Evolutionary conservation across 306 rosid genomes (phyloP), one percentile per base, ranked within the genome.

Genomic region (Dalbergia cochinchinensis): DNA sequence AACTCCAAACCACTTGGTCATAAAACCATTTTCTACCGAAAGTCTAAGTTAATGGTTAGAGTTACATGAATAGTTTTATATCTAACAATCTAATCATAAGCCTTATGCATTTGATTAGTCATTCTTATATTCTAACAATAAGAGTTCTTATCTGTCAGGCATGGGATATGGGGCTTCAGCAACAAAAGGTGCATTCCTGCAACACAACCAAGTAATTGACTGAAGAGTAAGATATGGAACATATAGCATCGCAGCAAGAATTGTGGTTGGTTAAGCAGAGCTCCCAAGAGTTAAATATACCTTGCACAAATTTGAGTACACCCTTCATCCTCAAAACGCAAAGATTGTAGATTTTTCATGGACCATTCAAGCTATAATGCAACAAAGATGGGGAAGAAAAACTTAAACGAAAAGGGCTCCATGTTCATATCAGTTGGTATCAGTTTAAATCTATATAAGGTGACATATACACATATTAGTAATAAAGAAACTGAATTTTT

Each of bases 141-240:
- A 34, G 65, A 51, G 83, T 78, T 69, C 69, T 75, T 47, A 33
- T 68, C 71, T 72, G 53, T 69, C 87, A 85, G 89, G 86, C 81
- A 58, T 76, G 81, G 77, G 83, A 42, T 45, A 33, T 65, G 16
- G 83, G 80, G 78, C 87, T 82, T 67, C 53, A 35, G 20, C 88
- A 66, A 8, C 76, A 65, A 33, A 76, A 78, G 35, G 64, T 83
- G 5, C 55, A 74, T 83, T 78, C 90, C 65, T 80, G 86, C 74
- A 76, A 81, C 57, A 50, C 79, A 42, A 76, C 85, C 47, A 67
- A 83, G 61, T 78, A 73, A 73, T 31, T 19, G 34, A 10, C 39
- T 19, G 34, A 10, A 3, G 26, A 11, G 53, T 47, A 4, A 34
- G 44, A 47, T 31, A 26, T 33, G 6, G 5, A 34, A 19, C 55